Conservation (phyloP, 495 filamentous ascomycete genomes). For the Hyaloscypha variabilis region DNA sequence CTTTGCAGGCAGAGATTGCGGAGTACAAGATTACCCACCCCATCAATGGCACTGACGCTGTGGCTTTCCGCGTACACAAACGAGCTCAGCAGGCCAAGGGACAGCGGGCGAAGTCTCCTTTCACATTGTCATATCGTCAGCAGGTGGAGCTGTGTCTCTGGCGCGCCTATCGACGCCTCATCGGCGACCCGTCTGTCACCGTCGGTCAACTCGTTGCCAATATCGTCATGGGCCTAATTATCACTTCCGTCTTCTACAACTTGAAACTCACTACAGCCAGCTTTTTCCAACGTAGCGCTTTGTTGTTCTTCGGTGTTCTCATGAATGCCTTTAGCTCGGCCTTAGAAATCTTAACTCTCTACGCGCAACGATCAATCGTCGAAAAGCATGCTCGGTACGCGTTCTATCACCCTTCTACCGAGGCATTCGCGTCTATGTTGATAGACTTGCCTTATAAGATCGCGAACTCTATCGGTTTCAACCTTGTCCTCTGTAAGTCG, state of each 20-base stretch:
- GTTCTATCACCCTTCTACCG: conserved; percentile 80
- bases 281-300: conserved; percentile 53
- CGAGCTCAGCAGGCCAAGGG: conserved; percentile 64
- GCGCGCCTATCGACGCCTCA: conserved; percentile 49
- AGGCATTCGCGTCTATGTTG: conserved; percentile 71
- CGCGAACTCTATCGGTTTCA: conserved; percentile 23
- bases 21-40: conserved; percentile 63
- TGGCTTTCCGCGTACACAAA: conserved; percentile 67
- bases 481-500: conserved; percentile 66
- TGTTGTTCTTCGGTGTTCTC: conserved; percentile 70
- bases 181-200: conserved; percentile 67
- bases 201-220: background rate
- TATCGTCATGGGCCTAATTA: background rate
- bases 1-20: conserved; percentile 68
- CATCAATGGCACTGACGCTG: conserved; percentile 61
- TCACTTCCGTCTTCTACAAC: conserved; percentile 79
- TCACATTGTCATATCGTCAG: background rate
- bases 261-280: conserved; percentile 59
- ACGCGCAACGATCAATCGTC: conserved; percentile 61
- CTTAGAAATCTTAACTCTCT: conserved; percentile 68
- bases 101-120: conserved; percentile 27
- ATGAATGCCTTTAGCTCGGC: conserved; percentile 74
- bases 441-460: conserved; percentile 68
- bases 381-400: conserved; percentile 81
- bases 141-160: background rate